Evolutionary conservation across 768 basidiomycete genomes (phyloP).

Genomic region (Mycena polygramma): DNA sequence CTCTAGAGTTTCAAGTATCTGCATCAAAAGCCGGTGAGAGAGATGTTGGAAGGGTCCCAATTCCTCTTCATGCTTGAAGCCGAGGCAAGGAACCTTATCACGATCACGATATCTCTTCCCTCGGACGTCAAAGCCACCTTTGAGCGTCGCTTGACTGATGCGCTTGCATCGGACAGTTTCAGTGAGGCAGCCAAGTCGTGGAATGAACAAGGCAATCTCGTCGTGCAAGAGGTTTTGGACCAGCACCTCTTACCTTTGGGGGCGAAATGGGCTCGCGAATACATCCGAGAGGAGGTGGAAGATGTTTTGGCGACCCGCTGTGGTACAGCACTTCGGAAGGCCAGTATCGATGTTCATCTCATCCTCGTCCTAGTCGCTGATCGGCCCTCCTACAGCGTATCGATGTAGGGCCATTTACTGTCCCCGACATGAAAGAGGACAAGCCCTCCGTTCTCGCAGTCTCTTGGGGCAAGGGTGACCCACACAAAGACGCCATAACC

Average conservation of each 20-base stretch:
- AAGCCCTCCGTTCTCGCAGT: conserved; percentile 86
- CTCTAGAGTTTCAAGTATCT: conserved; percentile 95
- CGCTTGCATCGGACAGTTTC: conserved; percentile 87
- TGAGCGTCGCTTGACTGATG: conserved; percentile 80
- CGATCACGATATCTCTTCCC: conserved; percentile 77
- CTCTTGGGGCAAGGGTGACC: conserved; percentile 97
- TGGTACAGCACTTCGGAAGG: conserved; percentile 76
- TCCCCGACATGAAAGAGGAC: conserved; percentile 77
- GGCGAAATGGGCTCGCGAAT: conserved; percentile 91
- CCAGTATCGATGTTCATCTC: conserved; percentile 51
- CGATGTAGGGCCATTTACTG: conserved; percentile 82
- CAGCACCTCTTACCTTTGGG: conserved; percentile 88
- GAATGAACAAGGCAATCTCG: conserved; percentile 87
- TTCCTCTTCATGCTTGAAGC: conserved; percentile 94
- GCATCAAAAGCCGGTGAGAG: conserved; percentile 76
- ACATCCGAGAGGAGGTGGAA: conserved; percentile 90
- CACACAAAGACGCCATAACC: conserved; percentile 89
- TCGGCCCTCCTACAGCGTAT: conserved; percentile 68
- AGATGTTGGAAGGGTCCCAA: conserved; percentile 80
- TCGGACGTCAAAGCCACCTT: conserved; percentile 73
- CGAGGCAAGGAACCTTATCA: conserved; percentile 90
- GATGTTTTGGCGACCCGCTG: conserved; percentile 82
- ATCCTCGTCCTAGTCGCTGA: conserved; percentile 10
- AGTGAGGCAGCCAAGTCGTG: conserved; percentile 89
- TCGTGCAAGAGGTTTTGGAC: conserved; percentile 84